phyloP scores from a whole-genome alignment of 169 alveolate species.

The Plasmodium coatneyi region DNA sequence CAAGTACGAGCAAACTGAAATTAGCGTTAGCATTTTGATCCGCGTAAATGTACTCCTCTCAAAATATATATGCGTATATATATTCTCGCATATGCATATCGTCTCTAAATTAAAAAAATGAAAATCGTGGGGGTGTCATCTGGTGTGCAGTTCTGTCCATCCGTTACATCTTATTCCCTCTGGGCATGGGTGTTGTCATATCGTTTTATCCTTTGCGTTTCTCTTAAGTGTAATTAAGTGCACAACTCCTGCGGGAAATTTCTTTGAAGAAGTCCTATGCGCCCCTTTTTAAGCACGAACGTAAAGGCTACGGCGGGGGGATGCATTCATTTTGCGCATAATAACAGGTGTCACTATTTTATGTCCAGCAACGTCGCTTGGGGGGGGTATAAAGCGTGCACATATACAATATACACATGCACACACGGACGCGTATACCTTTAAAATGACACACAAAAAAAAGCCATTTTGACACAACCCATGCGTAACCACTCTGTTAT shows the following conservation, averaged over 20 bases:
- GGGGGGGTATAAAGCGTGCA: not conserved
- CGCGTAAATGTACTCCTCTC: constrained; percentile 1
- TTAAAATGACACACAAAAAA: not conserved
- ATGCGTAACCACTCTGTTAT: not conserved
- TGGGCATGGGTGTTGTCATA: not conserved
- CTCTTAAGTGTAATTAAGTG: not conserved
- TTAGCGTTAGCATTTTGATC: constrained; percentile 60
- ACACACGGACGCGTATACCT: not conserved
- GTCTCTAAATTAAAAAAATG: not conserved
- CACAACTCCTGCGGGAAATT: not conserved
- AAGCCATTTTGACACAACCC: not conserved
- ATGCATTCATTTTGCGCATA: not conserved
- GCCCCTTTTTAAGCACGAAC: not conserved
- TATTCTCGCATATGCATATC: not conserved
- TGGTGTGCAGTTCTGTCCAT: not conserved
- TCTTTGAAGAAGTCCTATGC: not conserved
- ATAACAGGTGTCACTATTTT: not conserved
- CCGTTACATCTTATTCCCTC: not conserved
- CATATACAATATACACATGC: constrained; percentile 2
- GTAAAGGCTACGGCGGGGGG: not conserved
- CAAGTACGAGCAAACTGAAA: constrained; percentile 68
- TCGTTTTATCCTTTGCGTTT: not conserved
- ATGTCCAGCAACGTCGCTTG: not conserved
- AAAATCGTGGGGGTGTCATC: not conserved
- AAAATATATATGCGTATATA: not conserved